These are phyloP conservation scores for Neostapfia colusana DNA, from an alignment of 176 grass and related monocot genomes.

Conservation along the genomic window DNA sequence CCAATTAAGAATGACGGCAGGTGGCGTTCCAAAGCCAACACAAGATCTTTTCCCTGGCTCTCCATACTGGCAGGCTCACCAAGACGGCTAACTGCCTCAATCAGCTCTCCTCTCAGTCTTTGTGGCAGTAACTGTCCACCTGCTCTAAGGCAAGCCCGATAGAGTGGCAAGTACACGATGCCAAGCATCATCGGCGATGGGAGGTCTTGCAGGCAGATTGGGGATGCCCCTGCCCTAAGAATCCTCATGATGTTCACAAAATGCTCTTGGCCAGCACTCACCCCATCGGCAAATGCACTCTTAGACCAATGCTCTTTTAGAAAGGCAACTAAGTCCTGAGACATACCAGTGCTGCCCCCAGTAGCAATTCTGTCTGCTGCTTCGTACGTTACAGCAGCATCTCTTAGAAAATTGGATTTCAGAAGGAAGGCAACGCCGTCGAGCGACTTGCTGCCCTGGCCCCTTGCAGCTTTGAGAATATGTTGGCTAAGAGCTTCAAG, in stretches of 20 bases:
- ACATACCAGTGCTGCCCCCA: conserved; percentile 28
- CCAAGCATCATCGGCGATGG: conserved; percentile 53
- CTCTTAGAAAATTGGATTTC: conserved; percentile 61
- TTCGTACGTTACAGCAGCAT: conserved; percentile 60
- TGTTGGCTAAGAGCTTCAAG: conserved; percentile 57
- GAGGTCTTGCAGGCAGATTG: conserved; percentile 54
- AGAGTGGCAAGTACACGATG: conserved; percentile 63
- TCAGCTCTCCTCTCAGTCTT: conserved; percentile 61
- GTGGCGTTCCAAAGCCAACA: conserved; percentile 56
- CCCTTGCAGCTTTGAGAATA: conserved; percentile 71
- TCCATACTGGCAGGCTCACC: conserved; percentile 27
- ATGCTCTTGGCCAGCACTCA: conserved; percentile 50
- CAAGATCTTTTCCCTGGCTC: conserved; percentile 51
- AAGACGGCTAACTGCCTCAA: conserved; percentile 54
- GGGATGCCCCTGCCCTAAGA: conserved; percentile 52
- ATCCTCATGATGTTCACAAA: conserved; percentile 69
- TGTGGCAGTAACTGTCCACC: conserved; percentile 57
- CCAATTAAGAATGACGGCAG: conserved; percentile 61
- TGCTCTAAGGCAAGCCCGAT: conserved; percentile 38
- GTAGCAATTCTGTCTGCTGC: conserved; percentile 59
- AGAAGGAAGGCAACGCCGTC: conserved; percentile 81
- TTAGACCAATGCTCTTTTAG: conserved; percentile 76
- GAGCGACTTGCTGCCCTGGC: conserved; percentile 57
- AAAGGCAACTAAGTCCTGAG: conserved; percentile 56
- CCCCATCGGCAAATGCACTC: conserved; percentile 47